These are phyloP conservation scores for Podospora pseudopauciseta DNA, from an alignment of 495 filamentous ascomycete species.

Conservation along the genomic window DNA sequence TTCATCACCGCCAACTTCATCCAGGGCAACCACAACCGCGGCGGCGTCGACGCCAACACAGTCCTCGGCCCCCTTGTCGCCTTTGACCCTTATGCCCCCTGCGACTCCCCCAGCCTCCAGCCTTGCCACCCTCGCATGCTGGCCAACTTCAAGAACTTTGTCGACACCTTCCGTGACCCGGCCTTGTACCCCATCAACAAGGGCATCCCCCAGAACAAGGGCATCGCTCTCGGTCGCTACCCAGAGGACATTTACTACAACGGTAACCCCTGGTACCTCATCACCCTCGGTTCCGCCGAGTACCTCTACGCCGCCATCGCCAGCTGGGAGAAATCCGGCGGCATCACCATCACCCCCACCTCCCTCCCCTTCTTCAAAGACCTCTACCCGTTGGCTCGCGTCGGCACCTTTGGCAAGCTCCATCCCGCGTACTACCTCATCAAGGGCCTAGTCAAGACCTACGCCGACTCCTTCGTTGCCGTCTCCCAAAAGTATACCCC, in stretches of 20 bases:
- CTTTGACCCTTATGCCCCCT: conserved; percentile 55
- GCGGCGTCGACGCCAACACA: conserved; percentile 58
- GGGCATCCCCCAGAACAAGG: conserved; percentile 40
- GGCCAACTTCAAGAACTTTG: conserved; percentile 59
- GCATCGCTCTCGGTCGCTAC: conserved; percentile 63
- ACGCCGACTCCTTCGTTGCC: conserved; percentile 59
- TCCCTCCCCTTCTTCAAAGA: conserved; percentile 54
- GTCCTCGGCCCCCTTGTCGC: conserved; percentile 56
- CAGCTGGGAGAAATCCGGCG: conserved; percentile 50
- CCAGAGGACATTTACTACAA: conserved; percentile 61
- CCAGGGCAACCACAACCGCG: conserved; percentile 42
- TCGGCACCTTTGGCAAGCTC: conserved; percentile 24
- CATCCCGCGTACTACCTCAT: conserved; percentile 30
- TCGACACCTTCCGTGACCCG: conserved; percentile 55
- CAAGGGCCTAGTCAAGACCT: conserved; percentile 44
- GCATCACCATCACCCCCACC: conserved; percentile 45
- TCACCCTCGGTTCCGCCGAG: conserved; percentile 58
- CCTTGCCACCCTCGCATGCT: conserved; percentile 58
- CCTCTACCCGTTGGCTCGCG: conserved; percentile 42
- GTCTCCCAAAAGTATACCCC: conserved; percentile 49
- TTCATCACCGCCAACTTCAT: conserved; percentile 53
- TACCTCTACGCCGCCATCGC: conserved; percentile 58
- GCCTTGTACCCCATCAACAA: conserved; percentile 54
- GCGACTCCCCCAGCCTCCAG: conserved; percentile 53
- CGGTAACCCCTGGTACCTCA: conserved; percentile 63